Evolutionary conservation across 352 stramenopile genomes (phyloP), one percentile per base, ranked within the genome.

Genomic region (Globisporangium mamillatum): DNA sequence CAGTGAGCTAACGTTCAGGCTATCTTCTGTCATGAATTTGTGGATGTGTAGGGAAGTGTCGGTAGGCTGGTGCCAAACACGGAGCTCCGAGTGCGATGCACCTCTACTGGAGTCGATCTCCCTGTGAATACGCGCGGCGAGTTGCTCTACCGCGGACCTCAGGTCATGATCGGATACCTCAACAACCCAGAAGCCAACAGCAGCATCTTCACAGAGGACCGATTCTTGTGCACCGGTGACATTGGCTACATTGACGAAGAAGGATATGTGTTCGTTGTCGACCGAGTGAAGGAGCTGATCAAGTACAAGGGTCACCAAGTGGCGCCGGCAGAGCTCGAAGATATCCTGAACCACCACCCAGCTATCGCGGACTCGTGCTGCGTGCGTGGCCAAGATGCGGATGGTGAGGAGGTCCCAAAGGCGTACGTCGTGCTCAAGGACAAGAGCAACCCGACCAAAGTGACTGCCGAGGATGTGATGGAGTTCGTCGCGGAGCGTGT

Each of bases 251-350:
- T 98, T 66, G 93, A 98, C 66, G 80, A 94, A 16, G 89, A 98
- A 56, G 93, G 91, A 0, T 97, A 81, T 69, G 85, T 98, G 29
- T 97, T 90, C 67, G 96, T 98, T 59, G 90, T 91, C 0, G 95
- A 98, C 73, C 77, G 93, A n/a, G 75, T 97, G 36, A 98, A 98
- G 81, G 93, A 98, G 74, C 78, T 98, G 48, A 98, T 98, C 77
- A 98, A 98, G 80, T 93, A 97, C 67, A 97, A 97, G 67, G 94
- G 93, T 1, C 93, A 94, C 60, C 92, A 96, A 73, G 80, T 98
- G 14, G 87, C 92, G 10, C 94, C 93, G 16, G 93, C 92, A 0
- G 94, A 98, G 72, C 77, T 98, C 24, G 94, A 98, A 75, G 92
- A 93, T 25, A 71, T 97, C 8, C 53, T 98, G 3, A 79, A 97